Evolutionary conservation across 2,329 filamentous ascomycete species (phyloP).

Genomic region (Massarina eburnea): DNA sequence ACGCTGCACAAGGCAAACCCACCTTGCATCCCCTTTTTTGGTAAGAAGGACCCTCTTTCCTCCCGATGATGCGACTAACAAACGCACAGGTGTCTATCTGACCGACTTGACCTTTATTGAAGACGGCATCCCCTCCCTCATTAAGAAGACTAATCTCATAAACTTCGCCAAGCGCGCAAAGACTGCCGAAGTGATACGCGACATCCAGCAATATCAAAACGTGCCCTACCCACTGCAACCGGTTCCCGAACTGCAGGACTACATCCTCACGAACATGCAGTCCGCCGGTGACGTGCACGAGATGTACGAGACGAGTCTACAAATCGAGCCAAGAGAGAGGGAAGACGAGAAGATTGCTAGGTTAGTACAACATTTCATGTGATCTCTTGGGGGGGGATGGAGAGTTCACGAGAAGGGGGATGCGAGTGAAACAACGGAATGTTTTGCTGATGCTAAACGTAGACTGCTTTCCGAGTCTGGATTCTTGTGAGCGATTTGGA

Average conservation of each 20-base stretch:
- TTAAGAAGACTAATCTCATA: conserved; percentile 95
- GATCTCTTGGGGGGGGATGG: conserved; percentile 3
- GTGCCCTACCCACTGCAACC: conserved; percentile 91
- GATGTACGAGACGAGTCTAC: conserved; percentile 97
- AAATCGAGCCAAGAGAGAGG: conserved; percentile 89
- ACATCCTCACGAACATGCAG: conserved; percentile 95
- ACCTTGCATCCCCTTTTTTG: conserved; percentile 97
- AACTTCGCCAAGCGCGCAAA: conserved; percentile 99
- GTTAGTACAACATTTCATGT: conserved; percentile 56
- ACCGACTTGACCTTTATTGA: conserved; percentile 99
- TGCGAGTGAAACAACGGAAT: conserved; percentile 7
- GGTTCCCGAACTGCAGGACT: conserved; percentile 91
- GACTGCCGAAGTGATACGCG: conserved; percentile 95
- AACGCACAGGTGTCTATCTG: conserved; percentile 76
- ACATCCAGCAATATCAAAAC: conserved; percentile 98
- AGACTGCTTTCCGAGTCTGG: conserved; percentile 59
- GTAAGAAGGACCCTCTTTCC: conserved; percentile 52
- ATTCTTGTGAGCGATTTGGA: conserved; percentile 55
- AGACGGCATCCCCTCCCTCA: conserved; percentile 92
- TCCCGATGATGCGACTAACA: not conserved
- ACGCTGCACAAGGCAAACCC: conserved; percentile 89
- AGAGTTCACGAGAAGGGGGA: not conserved
- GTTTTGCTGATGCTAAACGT: conserved; percentile 21
- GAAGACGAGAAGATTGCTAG: conserved; percentile 99
- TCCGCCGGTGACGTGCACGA: conserved; percentile 94